These are phyloP conservation scores for Neolentinus lepideus DNA, from an alignment of 1,284 basidiomycete species.

Conservation along the genomic window DNA sequence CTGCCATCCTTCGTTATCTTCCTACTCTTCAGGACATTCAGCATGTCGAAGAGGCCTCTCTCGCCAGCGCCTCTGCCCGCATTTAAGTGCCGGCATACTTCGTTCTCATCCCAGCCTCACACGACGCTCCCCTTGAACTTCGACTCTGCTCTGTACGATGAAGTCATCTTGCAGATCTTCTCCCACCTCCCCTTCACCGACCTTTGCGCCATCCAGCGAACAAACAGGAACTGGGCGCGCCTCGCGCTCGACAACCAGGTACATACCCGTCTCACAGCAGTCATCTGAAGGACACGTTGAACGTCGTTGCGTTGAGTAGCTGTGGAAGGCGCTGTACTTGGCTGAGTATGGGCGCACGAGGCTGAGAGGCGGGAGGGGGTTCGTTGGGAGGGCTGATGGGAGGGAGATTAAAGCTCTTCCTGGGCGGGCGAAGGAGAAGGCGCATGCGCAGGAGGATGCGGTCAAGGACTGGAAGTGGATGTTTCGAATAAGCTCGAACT, in stretches of 20 bases:
- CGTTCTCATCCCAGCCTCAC: constrained; percentile 8
- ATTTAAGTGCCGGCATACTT: constrained; percentile 47
- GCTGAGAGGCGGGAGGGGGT: constrained; percentile 59
- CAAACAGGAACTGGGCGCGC: constrained; percentile 59
- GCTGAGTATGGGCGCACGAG: constrained; percentile 56
- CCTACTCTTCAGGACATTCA: neutral
- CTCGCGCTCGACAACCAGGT: constrained; percentile 55
- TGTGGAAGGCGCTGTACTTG: constrained; percentile 54
- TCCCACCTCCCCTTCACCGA: constrained; percentile 59
- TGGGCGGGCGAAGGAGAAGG: constrained; percentile 29
- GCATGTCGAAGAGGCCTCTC: constrained; percentile 49
- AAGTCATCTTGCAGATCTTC: constrained; percentile 68
- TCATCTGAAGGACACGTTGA: neutral
- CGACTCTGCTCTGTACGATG: constrained; percentile 60
- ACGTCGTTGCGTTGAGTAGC: constrained; percentile 24
- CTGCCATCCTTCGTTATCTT: neutral
- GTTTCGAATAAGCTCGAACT: constrained; percentile 76
- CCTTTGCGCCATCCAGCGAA: constrained; percentile 57
- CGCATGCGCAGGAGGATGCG: constrained; percentile 19
- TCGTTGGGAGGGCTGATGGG: constrained; percentile 45
- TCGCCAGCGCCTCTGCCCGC: constrained; percentile 44
- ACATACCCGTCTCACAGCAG: constrained; percentile 18
- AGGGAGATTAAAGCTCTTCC: constrained; percentile 55
- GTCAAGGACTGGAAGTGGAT: constrained; percentile 75
- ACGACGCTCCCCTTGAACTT: constrained; percentile 29